Evolutionary conservation across 345 rosid species (phyloP).

Genomic region (Salix viminalis): DNA sequence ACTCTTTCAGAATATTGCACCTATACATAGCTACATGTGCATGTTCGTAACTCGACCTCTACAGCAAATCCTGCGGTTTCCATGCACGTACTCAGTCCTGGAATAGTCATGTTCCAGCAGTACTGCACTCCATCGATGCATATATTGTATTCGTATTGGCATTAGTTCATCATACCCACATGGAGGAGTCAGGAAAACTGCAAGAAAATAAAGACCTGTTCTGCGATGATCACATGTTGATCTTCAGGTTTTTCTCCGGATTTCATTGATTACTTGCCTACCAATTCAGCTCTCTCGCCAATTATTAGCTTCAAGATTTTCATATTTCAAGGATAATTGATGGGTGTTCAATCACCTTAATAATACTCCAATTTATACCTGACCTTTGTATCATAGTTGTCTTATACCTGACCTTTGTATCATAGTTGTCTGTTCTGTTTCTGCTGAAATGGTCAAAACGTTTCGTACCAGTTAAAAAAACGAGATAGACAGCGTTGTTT

Average conservation of each 20-base stretch:
- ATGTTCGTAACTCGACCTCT: background rate
- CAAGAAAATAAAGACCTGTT: background rate
- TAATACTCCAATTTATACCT: background rate
- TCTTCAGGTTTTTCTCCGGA: background rate
- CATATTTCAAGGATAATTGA: background rate
- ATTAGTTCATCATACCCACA: background rate
- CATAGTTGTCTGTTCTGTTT: too few relatives aligned
- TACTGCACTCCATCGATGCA: background rate
- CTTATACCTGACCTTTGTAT: too few relatives aligned
- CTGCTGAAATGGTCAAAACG: accelerated
- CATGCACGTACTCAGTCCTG: background rate
- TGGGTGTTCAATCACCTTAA: background rate
- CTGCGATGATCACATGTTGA: background rate
- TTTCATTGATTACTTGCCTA: background rate
- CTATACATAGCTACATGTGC: too few relatives aligned
- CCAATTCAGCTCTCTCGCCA: background rate
- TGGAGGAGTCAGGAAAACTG: background rate
- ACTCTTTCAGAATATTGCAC: too few relatives aligned
- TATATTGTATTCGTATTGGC: background rate
- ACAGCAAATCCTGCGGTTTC: background rate
- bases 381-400: too few relatives aligned
- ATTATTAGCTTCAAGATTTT: background rate
- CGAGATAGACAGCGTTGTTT: too few relatives aligned
- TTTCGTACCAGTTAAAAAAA: too few relatives aligned
- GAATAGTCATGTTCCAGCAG: background rate